These are phyloP conservation scores for Tympanopsis confertula DNA, from an alignment of 2,329 filamentous ascomycete species.

Conservation along the genomic window DNA sequence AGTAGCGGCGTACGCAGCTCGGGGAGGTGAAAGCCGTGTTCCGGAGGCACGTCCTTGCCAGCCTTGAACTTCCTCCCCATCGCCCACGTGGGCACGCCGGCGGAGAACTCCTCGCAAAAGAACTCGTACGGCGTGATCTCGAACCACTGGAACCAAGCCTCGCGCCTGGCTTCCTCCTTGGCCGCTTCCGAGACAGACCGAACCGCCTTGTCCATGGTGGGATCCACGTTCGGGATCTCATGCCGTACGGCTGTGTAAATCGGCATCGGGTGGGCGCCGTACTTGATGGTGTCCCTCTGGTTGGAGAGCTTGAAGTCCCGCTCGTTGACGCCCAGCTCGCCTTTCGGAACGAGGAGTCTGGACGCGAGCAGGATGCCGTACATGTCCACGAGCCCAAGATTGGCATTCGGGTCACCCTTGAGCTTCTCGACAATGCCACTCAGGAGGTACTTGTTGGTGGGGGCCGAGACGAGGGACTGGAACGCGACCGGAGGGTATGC, in stretches of 20 bases:
- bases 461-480: constrained; percentile 69
- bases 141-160: constrained; percentile 97
- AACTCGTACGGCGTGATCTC: constrained; percentile 92
- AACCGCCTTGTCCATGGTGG: no score
- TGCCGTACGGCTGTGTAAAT: constrained; percentile 95
- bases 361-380: constrained; percentile 81
- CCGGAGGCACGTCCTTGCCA: constrained; percentile 54
- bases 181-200: constrained; percentile 33
- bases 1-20: constrained; percentile 75
- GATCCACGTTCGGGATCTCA: constrained; percentile 66
- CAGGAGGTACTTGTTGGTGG: constrained; percentile 85
- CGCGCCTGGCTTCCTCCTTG: constrained; percentile 41
- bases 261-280: constrained; percentile 74
- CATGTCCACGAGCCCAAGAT: constrained; percentile 84
- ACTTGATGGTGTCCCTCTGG: constrained; percentile 64
- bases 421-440: constrained; percentile 85
- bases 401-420: constrained; percentile 66
- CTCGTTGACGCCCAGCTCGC: constrained; percentile 66
- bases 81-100: constrained; percentile 91
- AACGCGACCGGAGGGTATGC: constrained; percentile 82
- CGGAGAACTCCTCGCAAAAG: constrained; percentile 83
- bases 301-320: constrained; percentile 83
- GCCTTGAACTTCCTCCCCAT: constrained; percentile 71
- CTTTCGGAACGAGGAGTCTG: constrained; percentile 73
- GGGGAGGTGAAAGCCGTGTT: constrained; percentile 61